Conservation (phyloP, 176 grass and related monocot genomes). For the Zoysia japonica region DNA sequence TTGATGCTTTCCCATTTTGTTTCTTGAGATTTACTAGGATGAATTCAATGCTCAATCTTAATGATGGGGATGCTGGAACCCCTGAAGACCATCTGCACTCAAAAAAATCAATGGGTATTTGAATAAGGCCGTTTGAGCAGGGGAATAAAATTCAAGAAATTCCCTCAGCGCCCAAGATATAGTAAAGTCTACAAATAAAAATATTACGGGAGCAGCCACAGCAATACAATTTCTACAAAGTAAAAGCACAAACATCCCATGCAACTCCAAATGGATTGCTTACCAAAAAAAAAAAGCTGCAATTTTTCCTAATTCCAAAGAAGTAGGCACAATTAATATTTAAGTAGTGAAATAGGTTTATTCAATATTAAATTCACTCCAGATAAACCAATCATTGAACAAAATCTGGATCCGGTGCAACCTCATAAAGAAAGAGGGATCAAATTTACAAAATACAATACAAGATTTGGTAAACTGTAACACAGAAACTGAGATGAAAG, state of each 20-base stretch:
- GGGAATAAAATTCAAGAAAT: conserved; percentile 22
- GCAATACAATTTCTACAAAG: conserved; percentile 19
- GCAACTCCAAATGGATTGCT: neutral
- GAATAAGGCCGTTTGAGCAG: neutral
- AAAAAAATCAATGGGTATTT: neutral
- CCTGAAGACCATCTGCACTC: neutral
- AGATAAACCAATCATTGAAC: neutral
- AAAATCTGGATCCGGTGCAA: neutral
- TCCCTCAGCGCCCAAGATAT: neutral
- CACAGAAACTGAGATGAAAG: conserved; percentile 8
- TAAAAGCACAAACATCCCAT: neutral
- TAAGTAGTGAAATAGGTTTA: neutral
- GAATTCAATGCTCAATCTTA: neutral
- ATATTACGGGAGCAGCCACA: neutral
- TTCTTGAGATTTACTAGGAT: neutral
- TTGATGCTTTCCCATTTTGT: too few relatives aligned
- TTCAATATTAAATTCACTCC: neutral
- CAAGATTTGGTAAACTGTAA: neutral
- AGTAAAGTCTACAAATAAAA: neutral
- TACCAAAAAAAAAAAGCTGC: neutral
- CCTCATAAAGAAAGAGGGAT: neutral
- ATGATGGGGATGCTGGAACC: neutral
- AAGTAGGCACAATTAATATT: neutral
- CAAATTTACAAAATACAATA: too few relatives aligned
- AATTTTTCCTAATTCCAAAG: neutral